These are phyloP conservation scores for Raddia distichophylla DNA, from an alignment of 176 grass and related monocot species.

Conservation along the genomic window DNA sequence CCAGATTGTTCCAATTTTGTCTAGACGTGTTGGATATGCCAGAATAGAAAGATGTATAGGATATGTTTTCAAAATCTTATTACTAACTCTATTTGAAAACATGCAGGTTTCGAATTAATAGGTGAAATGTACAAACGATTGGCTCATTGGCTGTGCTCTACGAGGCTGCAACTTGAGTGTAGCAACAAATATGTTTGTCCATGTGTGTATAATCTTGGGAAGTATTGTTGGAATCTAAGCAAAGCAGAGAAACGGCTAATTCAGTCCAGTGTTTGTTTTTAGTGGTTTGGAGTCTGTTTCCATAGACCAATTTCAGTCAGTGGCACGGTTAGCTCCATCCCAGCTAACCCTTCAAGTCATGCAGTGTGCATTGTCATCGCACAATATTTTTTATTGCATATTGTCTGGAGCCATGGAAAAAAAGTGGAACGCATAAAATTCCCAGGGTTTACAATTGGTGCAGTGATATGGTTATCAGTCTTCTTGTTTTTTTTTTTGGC, in stretches of 20 bases:
- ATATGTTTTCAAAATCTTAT: background rate
- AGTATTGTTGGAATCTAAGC: constrained; percentile 9
- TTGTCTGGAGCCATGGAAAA: constrained; percentile 32
- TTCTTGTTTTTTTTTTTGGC: too few relatives aligned
- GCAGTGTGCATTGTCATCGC: constrained; percentile 36
- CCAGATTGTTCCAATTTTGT: too few relatives aligned
- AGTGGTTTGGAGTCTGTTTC: constrained; percentile 21
- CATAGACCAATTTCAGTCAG: constrained; percentile 33
- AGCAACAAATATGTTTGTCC: constrained; percentile 39
- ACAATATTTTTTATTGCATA: constrained; percentile 43
- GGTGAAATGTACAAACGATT: constrained; percentile 49
- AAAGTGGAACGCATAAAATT: constrained; percentile 4
- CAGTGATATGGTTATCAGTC: too few relatives aligned
- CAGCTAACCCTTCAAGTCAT: background rate
- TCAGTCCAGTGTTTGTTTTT: constrained; percentile 29
- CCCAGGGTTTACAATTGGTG: too few relatives aligned
- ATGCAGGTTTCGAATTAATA: constrained; percentile 36
- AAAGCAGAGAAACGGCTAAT: constrained; percentile 36
- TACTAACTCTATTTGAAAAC: constrained; percentile 18
- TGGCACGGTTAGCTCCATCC: constrained; percentile 33
- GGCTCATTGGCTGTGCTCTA: background rate
- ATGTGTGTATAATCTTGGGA: constrained; percentile 54
- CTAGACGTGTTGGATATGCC: too few relatives aligned
- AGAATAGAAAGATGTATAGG: background rate
- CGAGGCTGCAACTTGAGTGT: constrained; percentile 15